Conservation (phyloP, 2,329 filamentous ascomycete species). For the Leptoxyphium fumago region DNA sequence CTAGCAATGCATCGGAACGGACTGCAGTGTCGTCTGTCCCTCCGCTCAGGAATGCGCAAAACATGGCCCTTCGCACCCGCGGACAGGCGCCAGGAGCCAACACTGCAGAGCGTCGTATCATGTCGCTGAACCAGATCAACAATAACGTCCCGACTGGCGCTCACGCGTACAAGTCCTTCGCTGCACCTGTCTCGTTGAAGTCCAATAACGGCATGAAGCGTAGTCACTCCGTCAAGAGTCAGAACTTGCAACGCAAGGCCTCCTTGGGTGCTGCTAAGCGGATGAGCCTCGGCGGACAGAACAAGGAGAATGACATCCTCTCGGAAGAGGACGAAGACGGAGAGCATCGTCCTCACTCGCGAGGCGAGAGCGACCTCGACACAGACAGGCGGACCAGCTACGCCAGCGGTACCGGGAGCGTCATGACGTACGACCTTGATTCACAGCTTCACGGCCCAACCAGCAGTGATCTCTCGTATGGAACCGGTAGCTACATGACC, state of each 20-base stretch:
- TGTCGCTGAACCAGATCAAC: slow-evolving; percentile 81
- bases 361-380: slow-evolving; percentile 13
- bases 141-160: slow-evolving; percentile 47
- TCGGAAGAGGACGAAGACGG: slow-evolving; percentile 29
- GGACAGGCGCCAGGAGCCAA: slow-evolving; percentile 25
- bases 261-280: slow-evolving; percentile 20
- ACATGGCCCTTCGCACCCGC: slow-evolving; percentile 36
- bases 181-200: slow-evolving; percentile 12
- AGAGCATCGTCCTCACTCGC: slow-evolving; percentile 7
- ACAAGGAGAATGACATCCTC: slow-evolving; percentile 35
- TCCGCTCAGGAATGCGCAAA: slow-evolving; percentile 15
- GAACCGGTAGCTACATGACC: slow-evolving; percentile 35
- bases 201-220: slow-evolving; percentile 16
- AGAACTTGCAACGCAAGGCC: slow-evolving; percentile 15
- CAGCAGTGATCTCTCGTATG: slow-evolving; percentile 30
- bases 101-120: slow-evolving; percentile 51
- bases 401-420: slow-evolving; percentile 8
- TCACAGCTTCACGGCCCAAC: slow-evolving; percentile 10
- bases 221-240: slow-evolving; percentile 23
- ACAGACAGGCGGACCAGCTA: slow-evolving; percentile 15
- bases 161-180: slow-evolving; percentile 18
- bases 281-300: slow-evolving; percentile 10
- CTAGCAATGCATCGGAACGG: slow-evolving; percentile 25
- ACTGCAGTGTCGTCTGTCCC: slow-evolving; percentile 22
- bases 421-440: slow-evolving; percentile 17